Base-by-base conservation (phyloP, 306 rosid genomes). In the Malus orientalis region DNA sequence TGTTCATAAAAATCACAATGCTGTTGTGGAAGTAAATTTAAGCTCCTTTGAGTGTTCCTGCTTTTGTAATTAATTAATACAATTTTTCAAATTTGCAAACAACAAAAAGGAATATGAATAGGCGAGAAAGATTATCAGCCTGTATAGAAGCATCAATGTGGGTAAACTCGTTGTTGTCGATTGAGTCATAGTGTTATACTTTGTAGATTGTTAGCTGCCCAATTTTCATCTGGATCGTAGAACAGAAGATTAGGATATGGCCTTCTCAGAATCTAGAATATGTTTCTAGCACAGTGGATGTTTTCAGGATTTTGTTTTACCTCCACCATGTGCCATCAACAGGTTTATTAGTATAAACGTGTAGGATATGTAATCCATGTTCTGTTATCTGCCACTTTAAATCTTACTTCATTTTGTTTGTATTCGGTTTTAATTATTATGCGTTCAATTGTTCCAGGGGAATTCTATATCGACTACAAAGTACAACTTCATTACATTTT, bases 391-490 rank as follows among this genome's bases (percentile, higher is more conserved):
- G 1, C 71, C 29, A 32, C 36, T 60, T 49, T 70, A 66, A 51
- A 69, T 63, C 49, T 53, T 47, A 57, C 47, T 71, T 29, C 14
- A 4, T 33, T 63, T 16, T 30, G 29, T 61, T 33, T 14, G 32
- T 23, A 7, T 71, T 54, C 61, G 18, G 59, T 62, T 80, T 81
- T 84, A 74, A 73, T 60, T 32, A 30, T 22, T 32, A 14, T 60
- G 65, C 5, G 25, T 79, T 78, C 61, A 65, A 82, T 75, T 72
- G 33, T 90, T 76, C 69, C 93, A 94, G 98, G 98, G 95, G 51
- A 94, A 94, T 88, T 92, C 96, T 20, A 89, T 94, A 80, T 90
- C 98, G 4, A 94, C 98, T 23, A 94, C 98, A 19, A 94, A 94
- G 84, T 94, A 86, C 87, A 94, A 83, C 87, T 82, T 94, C 74